Conservation (phyloP, 2,329 filamentous ascomycete genomes). For the Simplicillium sp. region DNA sequence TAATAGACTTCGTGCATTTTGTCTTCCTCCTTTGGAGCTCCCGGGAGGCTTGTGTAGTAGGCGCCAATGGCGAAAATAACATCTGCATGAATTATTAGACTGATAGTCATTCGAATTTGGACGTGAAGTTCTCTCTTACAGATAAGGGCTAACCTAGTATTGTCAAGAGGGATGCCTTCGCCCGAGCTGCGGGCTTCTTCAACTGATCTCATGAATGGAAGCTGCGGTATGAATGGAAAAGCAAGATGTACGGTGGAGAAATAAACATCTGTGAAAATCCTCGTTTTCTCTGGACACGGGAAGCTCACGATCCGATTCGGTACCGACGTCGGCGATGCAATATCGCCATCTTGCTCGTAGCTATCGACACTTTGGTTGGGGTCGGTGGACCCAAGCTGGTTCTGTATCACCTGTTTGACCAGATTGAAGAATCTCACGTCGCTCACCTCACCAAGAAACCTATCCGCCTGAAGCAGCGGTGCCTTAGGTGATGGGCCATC, state of each 20-base stretch:
- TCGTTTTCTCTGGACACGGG: background rate
- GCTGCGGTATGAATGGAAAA: background rate
- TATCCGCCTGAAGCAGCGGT: background rate
- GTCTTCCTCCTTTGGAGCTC: constrained; percentile 6
- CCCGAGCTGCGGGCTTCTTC: no score
- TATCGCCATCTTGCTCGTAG: constrained; percentile 12
- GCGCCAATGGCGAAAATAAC: constrained; percentile 19
- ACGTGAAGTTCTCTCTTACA: no score
- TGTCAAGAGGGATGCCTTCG: no score
- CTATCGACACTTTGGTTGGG: constrained; percentile 12
- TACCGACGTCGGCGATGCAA: no score
- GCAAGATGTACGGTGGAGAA: background rate
- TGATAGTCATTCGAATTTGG: no score
- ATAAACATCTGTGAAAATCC: background rate
- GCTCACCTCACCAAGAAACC: constrained; percentile 26
- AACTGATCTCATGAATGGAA: background rate
- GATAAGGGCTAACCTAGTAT: no score
- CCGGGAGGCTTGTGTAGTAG: constrained; percentile 17
- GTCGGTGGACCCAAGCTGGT: background rate
- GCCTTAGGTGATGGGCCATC: constrained; percentile 1
- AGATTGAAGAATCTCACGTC: constrained; percentile 26
- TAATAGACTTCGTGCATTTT: constrained; percentile 14
- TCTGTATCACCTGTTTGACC: constrained; percentile 16
- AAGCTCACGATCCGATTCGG: no score
- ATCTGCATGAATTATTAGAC: background rate